These are phyloP conservation scores for Fragaria ananassa DNA, from an alignment of 306 rosid genomes.

Conservation along the genomic window DNA sequence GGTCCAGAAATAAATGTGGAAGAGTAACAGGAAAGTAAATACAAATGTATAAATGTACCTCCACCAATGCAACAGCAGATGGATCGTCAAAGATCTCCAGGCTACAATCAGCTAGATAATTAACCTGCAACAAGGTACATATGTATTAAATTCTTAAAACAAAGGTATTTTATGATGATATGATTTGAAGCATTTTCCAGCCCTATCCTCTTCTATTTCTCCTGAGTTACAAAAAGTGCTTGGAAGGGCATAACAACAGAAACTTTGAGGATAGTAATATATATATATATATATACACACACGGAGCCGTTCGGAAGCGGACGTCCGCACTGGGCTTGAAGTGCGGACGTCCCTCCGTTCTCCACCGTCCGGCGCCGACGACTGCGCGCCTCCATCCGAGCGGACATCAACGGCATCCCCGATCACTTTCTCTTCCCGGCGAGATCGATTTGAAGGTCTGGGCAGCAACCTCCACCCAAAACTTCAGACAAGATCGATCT, in stretches of 20 bases:
- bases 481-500: no score
- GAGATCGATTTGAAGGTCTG: no score
- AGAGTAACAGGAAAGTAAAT: constrained; percentile 15
- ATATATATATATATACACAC: background rate
- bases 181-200: constrained; percentile 18
- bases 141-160: background rate
- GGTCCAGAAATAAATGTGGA: background rate
- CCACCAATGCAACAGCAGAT: constrained; percentile 56
- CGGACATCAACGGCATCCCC: no score
- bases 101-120: constrained; percentile 84
- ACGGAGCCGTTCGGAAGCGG: no score
- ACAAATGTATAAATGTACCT: constrained; percentile 47
- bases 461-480: no score
- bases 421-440: no score
- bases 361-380: no score
- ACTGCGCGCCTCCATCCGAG: no score
- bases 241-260: background rate
- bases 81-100: constrained; percentile 95
- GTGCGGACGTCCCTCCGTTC: no score
- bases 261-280: background rate
- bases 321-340: no score
- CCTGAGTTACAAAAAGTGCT: background rate
- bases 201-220: background rate
- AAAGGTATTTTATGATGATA: constrained; percentile 8
- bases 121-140: constrained; percentile 49